Evolutionary conservation across 1,284 basidiomycete genomes (phyloP).

Genomic region (Malassezia psittaci): DNA sequence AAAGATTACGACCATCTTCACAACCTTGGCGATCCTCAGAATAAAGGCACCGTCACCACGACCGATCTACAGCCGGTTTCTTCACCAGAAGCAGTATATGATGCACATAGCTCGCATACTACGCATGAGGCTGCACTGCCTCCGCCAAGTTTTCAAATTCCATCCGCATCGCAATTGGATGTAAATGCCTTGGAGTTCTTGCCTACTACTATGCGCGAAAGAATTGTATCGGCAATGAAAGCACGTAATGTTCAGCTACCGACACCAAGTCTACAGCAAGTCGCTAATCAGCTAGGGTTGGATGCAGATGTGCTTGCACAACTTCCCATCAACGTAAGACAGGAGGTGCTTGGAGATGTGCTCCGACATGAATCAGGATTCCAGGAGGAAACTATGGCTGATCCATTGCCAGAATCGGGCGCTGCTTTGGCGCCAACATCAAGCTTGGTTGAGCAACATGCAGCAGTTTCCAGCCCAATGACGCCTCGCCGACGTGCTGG

Average conservation of each 20-base stretch:
- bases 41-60: no score
- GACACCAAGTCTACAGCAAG: neutral
- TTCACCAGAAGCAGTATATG: no score
- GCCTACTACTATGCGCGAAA: conserved; percentile 24
- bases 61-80: no score
- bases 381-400: no score
- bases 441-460: no score
- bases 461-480: neutral
- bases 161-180: conserved; percentile 35
- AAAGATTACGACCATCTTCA: no score
- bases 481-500: neutral
- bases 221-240: conserved; percentile 19
- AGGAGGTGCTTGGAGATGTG: conserved; percentile 28
- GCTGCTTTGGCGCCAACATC: no score
- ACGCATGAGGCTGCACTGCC: neutral
- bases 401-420: no score
- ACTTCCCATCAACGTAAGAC: conserved; percentile 29
- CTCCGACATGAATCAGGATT: neutral
- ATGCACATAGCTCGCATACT: no score
- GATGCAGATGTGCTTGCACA: conserved; percentile 36
- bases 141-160: conserved; percentile 20
- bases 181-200: conserved; percentile 24
- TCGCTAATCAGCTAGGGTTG: conserved; percentile 9
- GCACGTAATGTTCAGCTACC: neutral
- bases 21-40: no score